phyloP scores from a whole-genome alignment of 805 yeast species.

The Candida xyloterini region DNA sequence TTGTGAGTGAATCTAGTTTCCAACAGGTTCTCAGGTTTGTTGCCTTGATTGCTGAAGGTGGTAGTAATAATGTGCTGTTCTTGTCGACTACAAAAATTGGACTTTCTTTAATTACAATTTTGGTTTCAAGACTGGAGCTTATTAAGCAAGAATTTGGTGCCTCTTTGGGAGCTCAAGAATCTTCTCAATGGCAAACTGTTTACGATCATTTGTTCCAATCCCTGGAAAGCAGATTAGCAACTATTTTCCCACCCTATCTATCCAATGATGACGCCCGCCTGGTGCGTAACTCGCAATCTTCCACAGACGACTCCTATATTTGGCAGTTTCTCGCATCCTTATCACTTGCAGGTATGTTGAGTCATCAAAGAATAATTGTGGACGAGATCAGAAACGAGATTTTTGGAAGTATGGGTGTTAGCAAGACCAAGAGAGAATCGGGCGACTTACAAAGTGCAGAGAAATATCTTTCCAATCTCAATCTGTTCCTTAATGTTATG shows the following conservation, averaged over 20 bases:
- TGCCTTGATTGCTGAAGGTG: slow-evolving; percentile 55
- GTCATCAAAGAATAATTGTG: slow-evolving; percentile 89
- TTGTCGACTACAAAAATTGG: slow-evolving; percentile 75
- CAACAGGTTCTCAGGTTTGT: slow-evolving; percentile 75
- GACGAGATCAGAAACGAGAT: slow-evolving; percentile 93
- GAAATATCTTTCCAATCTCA: slow-evolving; percentile 67
- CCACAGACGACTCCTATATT: slow-evolving; percentile 74
- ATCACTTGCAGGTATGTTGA: slow-evolving; percentile 84
- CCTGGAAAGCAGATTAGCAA: slow-evolving; percentile 71
- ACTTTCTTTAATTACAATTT: slow-evolving; percentile 80
- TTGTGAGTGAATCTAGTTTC: slow-evolving; percentile 77
- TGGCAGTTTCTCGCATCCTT: slow-evolving; percentile 97
- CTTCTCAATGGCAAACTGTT: slow-evolving; percentile 70
- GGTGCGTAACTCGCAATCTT: slow-evolving; percentile 35
- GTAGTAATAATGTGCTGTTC: slow-evolving; percentile 65
- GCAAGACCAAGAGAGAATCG: slow-evolving; percentile 45
- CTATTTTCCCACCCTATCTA: slow-evolving; percentile 74
- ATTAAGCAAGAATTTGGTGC: slow-evolving; percentile 72
- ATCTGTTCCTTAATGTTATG: slow-evolving; percentile 92
- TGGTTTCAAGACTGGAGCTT: slow-evolving; percentile 87
- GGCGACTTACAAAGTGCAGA: slow-evolving; percentile 48
- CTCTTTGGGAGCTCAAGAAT: slow-evolving; percentile 50
- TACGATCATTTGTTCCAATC: slow-evolving; percentile 80
- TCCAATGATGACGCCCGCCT: slow-evolving; percentile 29
- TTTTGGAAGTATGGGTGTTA: slow-evolving; percentile 79